phyloP scores from a whole-genome alignment of 2,329 filamentous ascomycete species.

The Alternaria brassicicola region DNA sequence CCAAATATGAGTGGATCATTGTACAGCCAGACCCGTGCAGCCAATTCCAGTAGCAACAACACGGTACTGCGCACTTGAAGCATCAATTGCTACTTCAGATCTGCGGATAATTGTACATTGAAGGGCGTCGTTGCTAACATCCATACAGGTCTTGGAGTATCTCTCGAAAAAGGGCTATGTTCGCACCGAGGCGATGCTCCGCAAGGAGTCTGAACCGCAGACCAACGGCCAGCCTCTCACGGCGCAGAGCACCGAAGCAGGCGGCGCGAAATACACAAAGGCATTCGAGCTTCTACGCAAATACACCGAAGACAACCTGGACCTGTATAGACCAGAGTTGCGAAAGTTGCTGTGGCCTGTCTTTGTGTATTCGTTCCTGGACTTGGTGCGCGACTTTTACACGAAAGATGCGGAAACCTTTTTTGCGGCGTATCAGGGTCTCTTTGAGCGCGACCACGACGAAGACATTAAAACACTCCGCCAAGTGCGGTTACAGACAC shows the following conservation, averaged over 20 bases:
- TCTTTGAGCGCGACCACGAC: slow-evolving; percentile 77
- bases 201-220: slow-evolving; percentile 85
- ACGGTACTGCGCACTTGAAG: neutral
- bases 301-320: slow-evolving; percentile 91
- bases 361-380: slow-evolving; percentile 91
- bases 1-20: neutral
- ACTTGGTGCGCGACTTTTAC: slow-evolving; percentile 75
- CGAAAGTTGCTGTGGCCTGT: slow-evolving; percentile 88
- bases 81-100: neutral
- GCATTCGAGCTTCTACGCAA: slow-evolving; percentile 75
- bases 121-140: slow-evolving; percentile 8
- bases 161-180: slow-evolving; percentile 94
- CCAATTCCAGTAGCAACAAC: neutral
- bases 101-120: neutral
- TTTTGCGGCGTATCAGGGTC: slow-evolving; percentile 69
- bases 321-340: slow-evolving; percentile 91
- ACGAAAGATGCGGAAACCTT: slow-evolving; percentile 75
- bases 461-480: slow-evolving; percentile 81
- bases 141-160: slow-evolving; percentile 81
- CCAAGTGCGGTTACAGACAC: slow-evolving; percentile 75
- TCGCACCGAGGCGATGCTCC: slow-evolving; percentile 87
- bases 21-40: neutral
- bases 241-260: slow-evolving; percentile 66
- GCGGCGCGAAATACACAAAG: slow-evolving; percentile 77
- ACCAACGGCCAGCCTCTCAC: slow-evolving; percentile 81